These are phyloP conservation scores for Xylaria sp. DNA, from an alignment of 2,329 filamentous ascomycete genomes.

Conservation along the genomic window DNA sequence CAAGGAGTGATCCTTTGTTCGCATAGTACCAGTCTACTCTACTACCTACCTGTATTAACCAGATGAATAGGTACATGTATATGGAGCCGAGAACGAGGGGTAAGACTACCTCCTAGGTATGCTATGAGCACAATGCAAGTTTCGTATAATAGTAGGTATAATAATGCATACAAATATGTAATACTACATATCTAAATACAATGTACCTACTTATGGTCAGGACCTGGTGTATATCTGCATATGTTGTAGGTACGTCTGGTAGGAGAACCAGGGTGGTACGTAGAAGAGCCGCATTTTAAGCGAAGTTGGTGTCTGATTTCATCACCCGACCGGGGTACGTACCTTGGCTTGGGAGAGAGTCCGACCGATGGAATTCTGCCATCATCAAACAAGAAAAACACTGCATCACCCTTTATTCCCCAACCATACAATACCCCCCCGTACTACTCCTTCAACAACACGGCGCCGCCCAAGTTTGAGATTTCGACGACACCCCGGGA, in stretches of 20 bases:
- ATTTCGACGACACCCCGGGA: background rate
- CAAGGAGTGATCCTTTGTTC: too few species aligned
- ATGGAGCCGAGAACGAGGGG: too few species aligned
- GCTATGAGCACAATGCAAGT: too few species aligned
- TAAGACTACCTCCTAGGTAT: too few species aligned
- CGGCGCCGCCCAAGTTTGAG: background rate
- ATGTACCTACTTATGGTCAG: too few species aligned
- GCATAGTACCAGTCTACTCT: too few species aligned
- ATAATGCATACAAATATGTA: too few species aligned
- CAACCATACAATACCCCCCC: slow-evolving; percentile 2
- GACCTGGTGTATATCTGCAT: background rate
- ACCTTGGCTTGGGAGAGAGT: background rate
- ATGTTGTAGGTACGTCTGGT: background rate
- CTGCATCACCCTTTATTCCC: slow-evolving; percentile 8
- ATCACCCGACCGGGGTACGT: slow-evolving; percentile 7
- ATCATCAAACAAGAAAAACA: slow-evolving; percentile 18
- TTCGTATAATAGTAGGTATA: too few species aligned
- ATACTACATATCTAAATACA: too few species aligned
- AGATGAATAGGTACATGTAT: too few species aligned
- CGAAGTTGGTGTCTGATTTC: slow-evolving; percentile 14
- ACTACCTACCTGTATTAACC: too few species aligned
- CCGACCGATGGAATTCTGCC: slow-evolving; percentile 8
- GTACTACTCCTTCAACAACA: slow-evolving; percentile 1
- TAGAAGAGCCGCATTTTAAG: slow-evolving; percentile 21
- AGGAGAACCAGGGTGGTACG: background rate